These are phyloP conservation scores for Cladosporium sp. DNA, from an alignment of 2,329 filamentous ascomycete genomes.

Conservation along the genomic window DNA sequence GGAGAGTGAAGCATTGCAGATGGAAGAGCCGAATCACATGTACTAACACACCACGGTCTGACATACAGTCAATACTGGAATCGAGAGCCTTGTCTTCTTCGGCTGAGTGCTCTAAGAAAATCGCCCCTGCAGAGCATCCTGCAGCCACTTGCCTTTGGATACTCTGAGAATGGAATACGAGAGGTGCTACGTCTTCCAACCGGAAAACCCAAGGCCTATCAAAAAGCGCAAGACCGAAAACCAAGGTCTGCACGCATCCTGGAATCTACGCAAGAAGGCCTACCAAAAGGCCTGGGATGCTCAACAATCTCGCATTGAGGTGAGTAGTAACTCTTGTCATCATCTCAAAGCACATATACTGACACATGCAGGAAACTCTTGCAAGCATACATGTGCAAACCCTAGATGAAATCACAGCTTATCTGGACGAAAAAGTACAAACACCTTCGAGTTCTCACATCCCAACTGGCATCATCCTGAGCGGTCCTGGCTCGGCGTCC, in stretches of 20 bases:
- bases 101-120: too few species aligned
- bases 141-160: neutral
- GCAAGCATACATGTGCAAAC: slow-evolving; percentile 27
- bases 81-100: too few species aligned
- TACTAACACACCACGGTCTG: too few species aligned
- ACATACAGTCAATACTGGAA: too few species aligned
- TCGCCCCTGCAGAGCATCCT: too few species aligned
- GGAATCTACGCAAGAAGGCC: slow-evolving; percentile 51
- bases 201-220: slow-evolving; percentile 33
- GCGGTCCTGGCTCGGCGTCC: slow-evolving; percentile 73
- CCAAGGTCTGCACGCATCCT: slow-evolving; percentile 33
- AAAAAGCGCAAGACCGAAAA: slow-evolving; percentile 38
- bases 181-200: slow-evolving; percentile 44
- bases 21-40: too few species aligned
- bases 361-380: slow-evolving; percentile 25
- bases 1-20: too few species aligned
- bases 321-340: slow-evolving; percentile 25
- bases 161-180: slow-evolving; percentile 44
- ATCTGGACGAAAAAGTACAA: slow-evolving; percentile 15
- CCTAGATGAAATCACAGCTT: slow-evolving; percentile 27
- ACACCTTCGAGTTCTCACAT: slow-evolving; percentile 11
- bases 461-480: slow-evolving; percentile 55
- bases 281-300: slow-evolving; percentile 62
- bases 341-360: slow-evolving; percentile 34
- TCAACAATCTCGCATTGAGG: slow-evolving; percentile 62